Conservation (phyloP, 805 yeast species). For the Hanseniaspora valbyensis region DNA sequence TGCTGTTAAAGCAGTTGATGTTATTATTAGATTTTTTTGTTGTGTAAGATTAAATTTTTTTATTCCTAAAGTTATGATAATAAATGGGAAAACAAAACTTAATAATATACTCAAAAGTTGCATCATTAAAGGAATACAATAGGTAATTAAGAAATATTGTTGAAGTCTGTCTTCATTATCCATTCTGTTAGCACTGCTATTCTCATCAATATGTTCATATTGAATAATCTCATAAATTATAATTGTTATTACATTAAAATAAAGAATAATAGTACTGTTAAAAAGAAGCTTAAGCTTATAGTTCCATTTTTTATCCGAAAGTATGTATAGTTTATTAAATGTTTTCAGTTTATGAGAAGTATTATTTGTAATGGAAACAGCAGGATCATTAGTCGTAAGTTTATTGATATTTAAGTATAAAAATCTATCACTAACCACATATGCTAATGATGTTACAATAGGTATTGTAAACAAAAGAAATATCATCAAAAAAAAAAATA, state of each 20-base stretch:
- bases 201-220: slow-evolving; percentile 3
- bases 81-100: slow-evolving; percentile 8
- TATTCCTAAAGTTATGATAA: neutral
- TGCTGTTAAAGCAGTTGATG: neutral
- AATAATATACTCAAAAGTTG: neutral
- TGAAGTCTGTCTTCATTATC: slow-evolving; percentile 2
- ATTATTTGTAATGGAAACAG: neutral
- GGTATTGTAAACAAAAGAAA: neutral
- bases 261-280: neutral
- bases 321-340: slow-evolving; percentile 5
- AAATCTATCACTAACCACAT: neutral
- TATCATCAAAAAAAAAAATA: slow-evolving; percentile 5
- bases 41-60: slow-evolving; percentile 1
- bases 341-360: neutral
- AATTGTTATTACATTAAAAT: slow-evolving; percentile 5
- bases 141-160: neutral
- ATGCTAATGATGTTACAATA: neutral
- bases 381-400: slow-evolving; percentile 8
- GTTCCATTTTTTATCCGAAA: slow-evolving; percentile 12
- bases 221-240: slow-evolving; percentile 12
- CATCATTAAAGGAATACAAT: slow-evolving; percentile 4
- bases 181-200: neutral
- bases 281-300: slow-evolving; percentile 2
- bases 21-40: neutral
- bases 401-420: slow-evolving; percentile 6